Base-by-base conservation (phyloP, 1,139 yeast species). In the Kluyveromyces sp. region DNA sequence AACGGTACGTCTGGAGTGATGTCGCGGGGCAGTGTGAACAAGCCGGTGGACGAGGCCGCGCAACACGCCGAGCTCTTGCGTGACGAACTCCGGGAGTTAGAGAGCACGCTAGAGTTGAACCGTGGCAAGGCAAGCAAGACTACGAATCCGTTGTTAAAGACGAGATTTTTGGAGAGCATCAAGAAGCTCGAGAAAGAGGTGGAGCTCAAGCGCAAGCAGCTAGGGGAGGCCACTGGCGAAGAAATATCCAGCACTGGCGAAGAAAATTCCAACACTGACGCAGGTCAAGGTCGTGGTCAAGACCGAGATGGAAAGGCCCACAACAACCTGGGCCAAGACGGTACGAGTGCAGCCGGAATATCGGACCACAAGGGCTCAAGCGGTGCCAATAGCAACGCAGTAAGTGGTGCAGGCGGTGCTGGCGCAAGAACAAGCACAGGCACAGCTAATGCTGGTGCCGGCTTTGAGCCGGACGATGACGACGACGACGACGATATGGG, bases 31-130 rank as follows among this genome's bases (percentile, higher is more conserved):
- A 50, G 51, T 5, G 54, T 49, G 28, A 45, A 39, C 15, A 59
- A 57, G 10, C 55, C 54, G 29, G 57, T 56, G 37, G 69, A 66
- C 49, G 70, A 65, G 49, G 61, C 63, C 43, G 62, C 77, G 49
- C 89, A 85, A 53, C 95, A 86, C 56, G 78, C 78, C 54, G 89
- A 84, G 59, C 74, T 89, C 56, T 70, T 92, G 50, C 79, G 79
- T 52, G 97, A 90, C 63, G 97, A 90, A 63, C 81, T 94, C 46
- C 70, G 75, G 10, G 98, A 94, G 60, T 72, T 94, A 52, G 90
- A 86, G 59, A 70, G 78, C 38, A 90, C 92, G 0, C 85, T 94
- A 47, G 80, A 77, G 45, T 81, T 81, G 57, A 92, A 90, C 59
- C 79, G 79, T 60, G 75, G 75, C 45, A 92, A 87, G 56, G 77